Base-by-base conservation (phyloP, 768 basidiomycete genomes). In the Termitomyces sp. region DNA sequence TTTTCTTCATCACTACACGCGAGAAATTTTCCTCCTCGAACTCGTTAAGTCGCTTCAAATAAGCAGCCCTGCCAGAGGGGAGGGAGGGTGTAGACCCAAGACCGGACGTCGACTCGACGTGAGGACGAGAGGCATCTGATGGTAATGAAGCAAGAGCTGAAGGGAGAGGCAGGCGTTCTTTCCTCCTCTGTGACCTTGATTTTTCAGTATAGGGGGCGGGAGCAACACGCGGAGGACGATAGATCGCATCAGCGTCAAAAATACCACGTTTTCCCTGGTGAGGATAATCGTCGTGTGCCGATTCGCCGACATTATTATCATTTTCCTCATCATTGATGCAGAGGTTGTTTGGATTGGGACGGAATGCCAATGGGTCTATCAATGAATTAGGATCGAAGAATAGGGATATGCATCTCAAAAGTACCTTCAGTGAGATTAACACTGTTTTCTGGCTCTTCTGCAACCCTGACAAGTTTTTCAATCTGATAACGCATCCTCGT, bases 11-110 rank as follows among this genome's bases (percentile, higher is more conserved):
- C 57, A 95, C 77, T 51, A 98, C 64, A 44, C 96, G 85, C 37
- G 89, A 90, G 72, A 98, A 92, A 69, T 96, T 94, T 45, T 92
- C 92, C 67, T 96, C 93, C 72, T 98, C 96, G 68, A 91, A 98
- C 58, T 92, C 86, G 49, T 81, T 83, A 70, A 97, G 82, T 6
- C 84, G 81, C 60, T 84, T 81, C 53, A 98, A 77, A 64, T 94
- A 88, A 17, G 84, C 80, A 10, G 90, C 90, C 21, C 93, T 87
- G 24, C 79, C 79, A 21, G 85, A 83, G 10, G 74, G 68, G 12
- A 85, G 68, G 3, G 82, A 69, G 6, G 85, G 81, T 26, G 79
- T 77, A 17, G 77, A 74, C 12, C 90, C 87, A 8, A 93, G 71
- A 11, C 90, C 90, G 12, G 88, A 79, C 0, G 86, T 81, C 9